Base-by-base conservation (phyloP, 2,329 filamentous ascomycete genomes). In the Penicillium sp. region DNA sequence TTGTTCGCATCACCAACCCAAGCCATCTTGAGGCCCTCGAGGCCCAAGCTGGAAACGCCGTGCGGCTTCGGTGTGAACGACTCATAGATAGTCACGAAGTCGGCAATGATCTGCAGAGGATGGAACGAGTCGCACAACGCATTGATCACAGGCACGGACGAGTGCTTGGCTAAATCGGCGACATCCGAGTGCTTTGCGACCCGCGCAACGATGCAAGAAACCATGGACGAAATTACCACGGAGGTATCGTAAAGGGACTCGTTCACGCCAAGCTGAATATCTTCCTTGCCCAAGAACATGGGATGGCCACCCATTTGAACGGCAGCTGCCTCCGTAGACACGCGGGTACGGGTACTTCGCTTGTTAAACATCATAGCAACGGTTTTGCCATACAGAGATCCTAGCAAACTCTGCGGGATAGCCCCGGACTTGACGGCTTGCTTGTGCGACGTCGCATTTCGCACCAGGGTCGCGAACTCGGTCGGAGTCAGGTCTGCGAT, bases 1-100 rank as follows among this genome's bases (percentile, higher is more conserved):
- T 98, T 98, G 70, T 96, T 98, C 8, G 88, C 87, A 61, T 98
- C 90, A 36, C 90, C 90, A 30, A 98, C 74, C 92, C 92, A 98
- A 11, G 92, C 90, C 45, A 96, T 77, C 68, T 95, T 96, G 55
- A 95, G 66, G 1, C 87, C 86, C 51, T 85, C 77, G 3, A 94
- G 71, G 1, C 85, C 84, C 6, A 94, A 72, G 35, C 71, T 70
- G 10, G 62, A 57, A 10, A 60, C 39, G 7, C 53, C 44, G 36
- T 57, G 57, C 6, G 59, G 59, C 33, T 62, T 64, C 16, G 73
- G 69, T 1, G 76, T 74, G 62, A 89, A 87, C 1, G 75, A 72
- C 68, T 96, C 90, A 60, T 85, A 74, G 35, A 98, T 82, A 17
- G 92, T 96, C 43, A 95, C 75, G 65, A 90, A 90, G 66, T 98